A percentile compares a stretch with the other conserved stretches of the same genome.
These are phyloP conservation scores for Cinnamomum chago DNA, from an alignment of 164 flowering plant genomes.

Conservation along the genomic window DNA sequence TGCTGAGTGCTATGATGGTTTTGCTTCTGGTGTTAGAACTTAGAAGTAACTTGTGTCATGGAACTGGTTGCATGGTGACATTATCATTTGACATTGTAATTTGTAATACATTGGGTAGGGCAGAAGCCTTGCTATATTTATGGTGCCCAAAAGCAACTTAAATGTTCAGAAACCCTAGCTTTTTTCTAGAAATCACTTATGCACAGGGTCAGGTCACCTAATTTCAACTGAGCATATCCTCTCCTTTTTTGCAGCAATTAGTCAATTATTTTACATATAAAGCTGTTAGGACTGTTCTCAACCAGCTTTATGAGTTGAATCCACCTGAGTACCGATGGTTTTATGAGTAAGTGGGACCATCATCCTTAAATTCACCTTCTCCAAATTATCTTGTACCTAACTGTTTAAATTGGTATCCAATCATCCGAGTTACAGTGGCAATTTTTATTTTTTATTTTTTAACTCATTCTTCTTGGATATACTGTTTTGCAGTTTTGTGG, in stretches of 20 bases:
- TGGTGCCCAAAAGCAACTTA: not conserved
- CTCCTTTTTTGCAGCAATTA: conserved; percentile 60
- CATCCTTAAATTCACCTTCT: not conserved
- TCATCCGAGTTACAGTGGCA: not conserved
- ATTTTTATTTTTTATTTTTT: not conserved
- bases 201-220: not conserved
- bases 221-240: conserved; percentile 12
- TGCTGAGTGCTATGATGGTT: too few relatives aligned
- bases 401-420: not conserved
- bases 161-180: not conserved
- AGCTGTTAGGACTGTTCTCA: conserved; percentile 88
- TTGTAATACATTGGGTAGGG: too few relatives aligned
- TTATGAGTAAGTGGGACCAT: conserved; percentile 63
- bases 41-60: too few relatives aligned
- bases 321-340: conserved; percentile 87
- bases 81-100: too few relatives aligned
- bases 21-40: too few relatives aligned
- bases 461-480: not conserved
- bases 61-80: too few relatives aligned
- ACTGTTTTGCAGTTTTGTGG: conserved; percentile 49
- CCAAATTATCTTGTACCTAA: not conserved
- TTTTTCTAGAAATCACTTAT: not conserved
- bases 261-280: conserved; percentile 84
- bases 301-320: conserved; percentile 96
- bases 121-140: not conserved